phyloP scores from a whole-genome alignment of 306 rosid species.

The Psophocarpus tetragonolobus region DNA sequence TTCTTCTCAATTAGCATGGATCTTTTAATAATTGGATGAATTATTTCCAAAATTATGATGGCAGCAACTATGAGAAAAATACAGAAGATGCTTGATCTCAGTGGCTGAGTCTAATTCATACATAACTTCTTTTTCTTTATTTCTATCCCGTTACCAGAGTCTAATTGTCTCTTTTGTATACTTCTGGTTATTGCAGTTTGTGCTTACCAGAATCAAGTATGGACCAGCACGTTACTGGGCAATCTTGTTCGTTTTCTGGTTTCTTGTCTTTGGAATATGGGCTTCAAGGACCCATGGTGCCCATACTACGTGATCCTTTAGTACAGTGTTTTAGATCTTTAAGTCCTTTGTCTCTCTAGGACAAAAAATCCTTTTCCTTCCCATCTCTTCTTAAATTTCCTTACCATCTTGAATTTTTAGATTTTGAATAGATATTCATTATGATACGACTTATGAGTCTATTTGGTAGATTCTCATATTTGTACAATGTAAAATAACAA shows the following conservation, averaged over 20 bases:
- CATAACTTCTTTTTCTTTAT: background rate
- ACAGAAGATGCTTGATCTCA: conserved; percentile 24
- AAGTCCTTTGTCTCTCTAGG: background rate
- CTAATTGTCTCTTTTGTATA: conserved; percentile 31
- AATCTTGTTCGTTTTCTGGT: conserved; percentile 95
- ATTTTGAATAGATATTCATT: conserved; percentile 31
- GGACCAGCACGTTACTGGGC: conserved; percentile 99
- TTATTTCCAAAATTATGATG: conserved; percentile 22
- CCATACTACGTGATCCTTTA: conserved; percentile 60
- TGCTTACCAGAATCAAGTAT: conserved; percentile 92
- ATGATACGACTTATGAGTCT: conserved; percentile 14
- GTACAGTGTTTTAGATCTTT: conserved; percentile 8
- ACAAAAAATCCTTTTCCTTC: background rate
- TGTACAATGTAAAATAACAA: conserved; percentile 25
- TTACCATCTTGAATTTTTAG: conserved; percentile 27
- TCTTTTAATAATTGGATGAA: background rate
- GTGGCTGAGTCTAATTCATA: conserved; percentile 8
- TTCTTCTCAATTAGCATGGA: background rate
- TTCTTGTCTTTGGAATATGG: conserved; percentile 98
- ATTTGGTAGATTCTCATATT: conserved; percentile 22
- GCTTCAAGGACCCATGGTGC: conserved; percentile 86
- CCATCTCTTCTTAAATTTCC: conserved; percentile 13
- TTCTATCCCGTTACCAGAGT: conserved; percentile 1
- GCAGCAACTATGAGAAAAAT: background rate
- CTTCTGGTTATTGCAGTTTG: conserved; percentile 66